Evolutionary conservation across 2,329 filamentous ascomycete genomes (phyloP), one percentile per base, ranked within the genome.

Genomic region (Achaetomium macrosporum): DNA sequence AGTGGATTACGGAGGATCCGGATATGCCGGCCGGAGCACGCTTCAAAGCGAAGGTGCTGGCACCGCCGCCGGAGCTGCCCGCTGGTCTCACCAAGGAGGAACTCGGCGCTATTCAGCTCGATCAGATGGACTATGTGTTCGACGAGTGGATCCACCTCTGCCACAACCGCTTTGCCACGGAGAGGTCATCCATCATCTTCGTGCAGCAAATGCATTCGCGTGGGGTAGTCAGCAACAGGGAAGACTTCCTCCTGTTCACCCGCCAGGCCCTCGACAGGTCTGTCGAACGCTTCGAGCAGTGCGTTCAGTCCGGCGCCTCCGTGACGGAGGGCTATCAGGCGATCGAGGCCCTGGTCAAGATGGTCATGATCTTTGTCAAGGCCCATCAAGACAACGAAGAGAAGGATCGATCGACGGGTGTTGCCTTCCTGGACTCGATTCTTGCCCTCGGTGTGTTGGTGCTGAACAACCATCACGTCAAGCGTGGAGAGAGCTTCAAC

Each of bases 91-190:
- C 76, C 48, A 71, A 76, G 30, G 81, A 78, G 19, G 81, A 85
- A 52, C 77, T 82, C 46, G 70, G 75, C 15, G 68, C 73, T 37
- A 76, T 81, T 31, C 84, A 84, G 60, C 82, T 84, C 57, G 89
- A 95, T 57, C 90, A 96, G 67, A 83, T 95, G 71, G 90, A 95
- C 62, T 97, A 99, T 66, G 79, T 96, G 17, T 96, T 99, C 64
- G 90, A 92, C 41, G 93, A 99, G 71, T 99, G 93, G 93, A 81
- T 92, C 29, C 84, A 86, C 55, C 79, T 96, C 8, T 86, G 79
- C 71, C 87, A 87, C 68, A 88, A 90, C 62, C 79, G 83, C n/a
- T 83, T 85, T 60, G 82, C 85, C 4, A 84, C 85, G 4, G 86
- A 90, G 57, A 87, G 86, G 64, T 81, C 85, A 0, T 76, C 84